Evolutionary conservation across 495 filamentous ascomycete genomes (phyloP).

Genomic region (Neurospora sp.): DNA sequence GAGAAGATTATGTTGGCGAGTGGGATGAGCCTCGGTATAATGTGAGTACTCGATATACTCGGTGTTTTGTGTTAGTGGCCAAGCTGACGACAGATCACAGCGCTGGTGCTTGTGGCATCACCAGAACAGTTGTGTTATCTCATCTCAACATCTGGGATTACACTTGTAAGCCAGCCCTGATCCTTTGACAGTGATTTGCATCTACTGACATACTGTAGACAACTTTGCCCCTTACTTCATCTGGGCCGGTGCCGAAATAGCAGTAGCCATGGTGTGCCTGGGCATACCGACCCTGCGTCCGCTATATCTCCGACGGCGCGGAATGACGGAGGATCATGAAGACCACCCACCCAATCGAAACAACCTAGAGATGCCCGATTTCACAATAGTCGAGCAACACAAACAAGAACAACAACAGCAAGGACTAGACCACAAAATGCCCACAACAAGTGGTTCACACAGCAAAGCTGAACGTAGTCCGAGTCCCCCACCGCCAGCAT

Average conservation of each 20-base stretch:
- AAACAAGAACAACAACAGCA: not conserved
- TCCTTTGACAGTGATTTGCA: not conserved
- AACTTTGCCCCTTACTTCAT: slow-evolving; percentile 32
- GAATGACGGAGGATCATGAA: slow-evolving; percentile 12
- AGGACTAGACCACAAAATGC: not conserved
- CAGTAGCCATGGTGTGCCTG: slow-evolving; percentile 31
- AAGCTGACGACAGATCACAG: slow-evolving; percentile 16
- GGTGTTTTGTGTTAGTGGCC: not conserved
- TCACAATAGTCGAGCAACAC: slow-evolving; percentile 19
- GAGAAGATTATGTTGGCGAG: slow-evolving; percentile 33
- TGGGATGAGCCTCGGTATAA: slow-evolving; percentile 34
- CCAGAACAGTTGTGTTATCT: slow-evolving; percentile 28
- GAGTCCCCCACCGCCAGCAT: not conserved
- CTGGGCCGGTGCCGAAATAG: slow-evolving; percentile 32
- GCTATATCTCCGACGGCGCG: slow-evolving; percentile 23
- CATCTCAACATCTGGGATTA: slow-evolving; percentile 26
- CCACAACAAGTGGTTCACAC: not conserved
- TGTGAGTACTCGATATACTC: slow-evolving; percentile 19
- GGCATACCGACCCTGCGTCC: slow-evolving; percentile 30
- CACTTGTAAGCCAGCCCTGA: slow-evolving; percentile 18
- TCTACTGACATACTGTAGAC: slow-evolving; percentile 3
- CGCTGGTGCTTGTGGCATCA: slow-evolving; percentile 31
- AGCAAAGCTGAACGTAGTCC: not conserved
- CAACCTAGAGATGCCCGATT: slow-evolving; percentile 20
- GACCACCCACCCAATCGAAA: slow-evolving; percentile 8